Percentiles rank a stretch among this genome's conserved stretches.
phyloP scores from a whole-genome alignment of 345 rosid genomes.

The Geranium rotundifolium region DNA sequence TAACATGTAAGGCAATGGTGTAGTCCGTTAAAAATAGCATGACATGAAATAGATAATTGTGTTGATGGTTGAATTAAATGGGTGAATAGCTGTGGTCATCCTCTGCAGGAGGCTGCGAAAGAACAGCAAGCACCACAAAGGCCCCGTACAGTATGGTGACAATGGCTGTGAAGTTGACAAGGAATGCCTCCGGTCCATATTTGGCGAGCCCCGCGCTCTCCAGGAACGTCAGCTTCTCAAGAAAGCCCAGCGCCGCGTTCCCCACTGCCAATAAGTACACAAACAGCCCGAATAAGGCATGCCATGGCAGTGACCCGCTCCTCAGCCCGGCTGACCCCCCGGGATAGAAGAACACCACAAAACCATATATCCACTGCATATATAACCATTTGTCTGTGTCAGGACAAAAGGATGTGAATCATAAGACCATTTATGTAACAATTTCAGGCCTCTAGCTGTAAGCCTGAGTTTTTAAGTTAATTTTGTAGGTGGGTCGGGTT shows the following conservation, averaged over 20 bases:
- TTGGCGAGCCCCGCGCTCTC: constrained; percentile 65
- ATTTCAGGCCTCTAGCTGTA: too few species aligned
- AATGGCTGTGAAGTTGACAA: constrained; percentile 80
- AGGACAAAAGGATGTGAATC: not conserved
- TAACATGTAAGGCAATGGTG: too few species aligned
- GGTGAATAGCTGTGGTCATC: constrained; percentile 42
- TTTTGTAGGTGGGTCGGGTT: too few species aligned
- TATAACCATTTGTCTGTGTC: constrained; percentile 1
- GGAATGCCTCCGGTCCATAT: constrained; percentile 73
- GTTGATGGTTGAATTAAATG: constrained; percentile 24
- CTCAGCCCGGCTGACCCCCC: constrained; percentile 43
- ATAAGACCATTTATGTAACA: too few species aligned
- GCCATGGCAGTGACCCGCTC: constrained; percentile 60
- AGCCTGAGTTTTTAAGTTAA: too few species aligned
- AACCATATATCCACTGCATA: constrained; percentile 71
- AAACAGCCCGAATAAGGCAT: constrained; percentile 50
- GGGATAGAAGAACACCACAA: constrained; percentile 64
- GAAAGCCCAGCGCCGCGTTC: constrained; percentile 58
- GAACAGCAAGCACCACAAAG: constrained; percentile 49
- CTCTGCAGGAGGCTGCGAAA: constrained; percentile 29
- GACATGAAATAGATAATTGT: too few species aligned
- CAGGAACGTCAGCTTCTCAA: constrained; percentile 87
- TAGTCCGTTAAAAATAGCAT: too few species aligned
- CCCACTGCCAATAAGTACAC: constrained; percentile 46
- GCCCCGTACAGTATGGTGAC: constrained; percentile 53